A percentile compares a stretch with the other conserved stretches of the same genome.
These are phyloP conservation scores for Berkeleyomyces rouxiae DNA, from an alignment of 2,329 filamentous ascomycete genomes.

Conservation along the genomic window DNA sequence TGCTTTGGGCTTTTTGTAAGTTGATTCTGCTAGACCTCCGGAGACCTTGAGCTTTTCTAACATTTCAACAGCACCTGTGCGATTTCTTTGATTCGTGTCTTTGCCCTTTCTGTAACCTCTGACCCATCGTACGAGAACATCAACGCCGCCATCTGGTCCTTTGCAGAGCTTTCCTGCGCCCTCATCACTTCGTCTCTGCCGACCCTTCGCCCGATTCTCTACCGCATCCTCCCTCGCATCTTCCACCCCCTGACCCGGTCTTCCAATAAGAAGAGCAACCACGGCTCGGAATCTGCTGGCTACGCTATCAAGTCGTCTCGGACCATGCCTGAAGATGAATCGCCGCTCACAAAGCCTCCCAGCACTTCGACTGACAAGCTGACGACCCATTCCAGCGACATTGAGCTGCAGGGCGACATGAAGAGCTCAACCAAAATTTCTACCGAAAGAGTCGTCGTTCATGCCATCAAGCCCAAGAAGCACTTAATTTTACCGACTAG, in stretches of 20 bases:
- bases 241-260: conserved; percentile 8
- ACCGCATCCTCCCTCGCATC: conserved; percentile 18
- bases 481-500: not conserved
- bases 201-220: conserved; percentile 17
- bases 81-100: conserved; percentile 18
- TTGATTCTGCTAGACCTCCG: not conserved
- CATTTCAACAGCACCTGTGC: conserved; percentile 15
- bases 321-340: not conserved
- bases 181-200: conserved; percentile 17
- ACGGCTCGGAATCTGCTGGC: conserved; percentile 1
- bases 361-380: conserved; percentile 5
- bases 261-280: not conserved
- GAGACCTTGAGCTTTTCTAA: not conserved
- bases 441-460: not conserved
- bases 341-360: not conserved
- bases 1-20: conserved; percentile 16
- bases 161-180: conserved; percentile 17
- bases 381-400: not conserved
- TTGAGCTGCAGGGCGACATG: conserved; percentile 4
- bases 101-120: conserved; percentile 14
- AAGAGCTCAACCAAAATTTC: not conserved
- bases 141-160: conserved; percentile 17
- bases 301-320: not conserved
- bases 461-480: not conserved
- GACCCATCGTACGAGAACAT: conserved; percentile 18